Conservation (phyloP, 2,329 filamentous ascomycete genomes). For the Helotiales sp. region DNA sequence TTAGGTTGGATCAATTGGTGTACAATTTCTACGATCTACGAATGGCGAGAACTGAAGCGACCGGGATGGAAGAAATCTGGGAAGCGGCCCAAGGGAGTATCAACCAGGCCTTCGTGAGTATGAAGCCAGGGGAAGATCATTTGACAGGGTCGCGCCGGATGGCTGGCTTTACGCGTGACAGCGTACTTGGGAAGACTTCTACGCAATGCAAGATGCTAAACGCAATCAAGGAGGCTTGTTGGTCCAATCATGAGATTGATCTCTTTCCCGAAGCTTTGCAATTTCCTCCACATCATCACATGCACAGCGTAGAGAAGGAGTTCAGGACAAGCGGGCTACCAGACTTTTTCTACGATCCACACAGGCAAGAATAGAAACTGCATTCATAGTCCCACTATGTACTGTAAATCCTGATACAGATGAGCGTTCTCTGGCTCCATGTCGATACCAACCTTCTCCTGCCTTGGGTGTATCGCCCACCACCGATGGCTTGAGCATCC, state of each 20-base stretch:
- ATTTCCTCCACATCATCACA: no score
- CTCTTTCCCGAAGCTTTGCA: no score
- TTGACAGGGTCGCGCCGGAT: not conserved
- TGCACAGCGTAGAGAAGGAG: no score
- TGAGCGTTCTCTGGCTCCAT: no score
- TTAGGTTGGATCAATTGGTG: conserved; percentile 11
- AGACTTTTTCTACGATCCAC: no score
- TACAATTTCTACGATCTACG: conserved; percentile 22
- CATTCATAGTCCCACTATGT: no score
- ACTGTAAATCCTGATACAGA: no score
- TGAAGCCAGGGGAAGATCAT: conserved; percentile 18
- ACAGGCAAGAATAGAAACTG: no score
- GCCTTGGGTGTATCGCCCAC: no score
- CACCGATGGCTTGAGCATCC: no score
- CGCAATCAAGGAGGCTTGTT: not conserved
- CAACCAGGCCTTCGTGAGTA: conserved; percentile 16
- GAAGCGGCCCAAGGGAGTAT: conserved; percentile 12
- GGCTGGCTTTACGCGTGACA: conserved; percentile 7
- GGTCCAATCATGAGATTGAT: not conserved
- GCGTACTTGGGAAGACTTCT: not conserved
- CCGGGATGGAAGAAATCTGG: conserved; percentile 23
- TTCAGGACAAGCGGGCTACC: no score
- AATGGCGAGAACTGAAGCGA: conserved; percentile 4
- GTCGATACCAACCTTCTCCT: no score
- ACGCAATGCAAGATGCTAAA: not conserved